Conservation (phyloP, 129 eudicot species). For the Flaveria bidentis region DNA sequence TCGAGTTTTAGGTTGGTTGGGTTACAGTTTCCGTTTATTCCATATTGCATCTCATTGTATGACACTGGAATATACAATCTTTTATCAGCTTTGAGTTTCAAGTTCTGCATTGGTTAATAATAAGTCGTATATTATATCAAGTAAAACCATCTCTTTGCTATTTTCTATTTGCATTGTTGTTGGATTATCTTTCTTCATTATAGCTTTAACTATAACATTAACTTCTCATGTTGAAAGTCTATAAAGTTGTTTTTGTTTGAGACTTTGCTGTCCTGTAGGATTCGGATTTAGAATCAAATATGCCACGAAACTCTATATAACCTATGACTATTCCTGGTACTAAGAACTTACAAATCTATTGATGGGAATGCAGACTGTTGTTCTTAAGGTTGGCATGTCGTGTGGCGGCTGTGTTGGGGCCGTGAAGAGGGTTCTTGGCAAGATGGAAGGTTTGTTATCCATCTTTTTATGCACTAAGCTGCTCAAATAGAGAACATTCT, state of each 20-base stretch:
- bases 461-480: neutral
- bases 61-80: neutral
- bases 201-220: neutral
- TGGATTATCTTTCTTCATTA: neutral
- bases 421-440: slow-evolving; percentile 84
- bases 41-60: neutral
- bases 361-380: slow-evolving; percentile 74
- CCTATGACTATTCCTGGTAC: neutral
- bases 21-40: neutral
- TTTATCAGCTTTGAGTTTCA: neutral
- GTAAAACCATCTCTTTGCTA: neutral
- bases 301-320: neutral
- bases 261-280: neutral
- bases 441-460: slow-evolving; percentile 79
- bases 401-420: slow-evolving; percentile 98
- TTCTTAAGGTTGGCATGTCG: slow-evolving; percentile 94
- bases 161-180: neutral
- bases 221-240: neutral
- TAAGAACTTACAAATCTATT: slow-evolving; percentile 21
- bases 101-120: neutral
- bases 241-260: neutral
- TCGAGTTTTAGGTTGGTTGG: neutral
- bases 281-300: neutral
- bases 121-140: no score
- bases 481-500: neutral